A percentile compares a stretch with the other conserved stretches of the same genome.
Conservation (phyloP, 176 grass and related monocot genomes). For the Ensete ventricosum region DNA sequence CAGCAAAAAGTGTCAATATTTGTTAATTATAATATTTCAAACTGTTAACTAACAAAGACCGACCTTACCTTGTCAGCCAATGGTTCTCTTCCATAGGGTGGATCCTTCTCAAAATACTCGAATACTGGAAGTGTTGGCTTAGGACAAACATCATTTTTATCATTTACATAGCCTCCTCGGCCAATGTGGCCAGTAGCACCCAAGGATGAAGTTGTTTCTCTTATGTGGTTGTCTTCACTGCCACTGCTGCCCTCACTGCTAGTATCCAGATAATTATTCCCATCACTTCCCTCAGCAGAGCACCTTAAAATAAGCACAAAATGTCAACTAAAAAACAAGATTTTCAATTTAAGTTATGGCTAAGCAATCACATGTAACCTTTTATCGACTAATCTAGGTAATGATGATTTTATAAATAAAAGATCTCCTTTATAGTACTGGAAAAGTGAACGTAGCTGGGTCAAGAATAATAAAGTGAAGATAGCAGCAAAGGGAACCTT, state of each 20-base stretch:
- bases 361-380: not conserved
- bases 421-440: not conserved
- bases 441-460: not conserved
- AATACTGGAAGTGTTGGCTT: conserved; percentile 34
- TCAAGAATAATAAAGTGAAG: not conserved
- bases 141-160: conserved; percentile 23
- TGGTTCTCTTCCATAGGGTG: conserved; percentile 79
- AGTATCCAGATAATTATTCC: conserved; percentile 31
- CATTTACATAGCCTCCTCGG: conserved; percentile 46
- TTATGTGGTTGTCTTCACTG: conserved; percentile 28
- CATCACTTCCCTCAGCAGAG: conserved; percentile 37
- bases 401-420: too few species aligned
- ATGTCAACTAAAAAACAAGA: not conserved
- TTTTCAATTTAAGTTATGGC: not conserved
- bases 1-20: conserved; percentile 6
- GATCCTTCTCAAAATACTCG: conserved; percentile 55
- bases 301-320: conserved; percentile 9
- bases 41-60: conserved; percentile 10
- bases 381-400: not conserved
- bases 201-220: conserved; percentile 15
- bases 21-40: not conserved
- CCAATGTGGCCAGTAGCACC: conserved; percentile 19
- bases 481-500: not conserved
- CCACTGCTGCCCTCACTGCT: conserved; percentile 44
- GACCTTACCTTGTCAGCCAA: conserved; percentile 60